phyloP scores from a whole-genome alignment of 768 basidiomycete genomes.

The Naganishia onofrii region DNA sequence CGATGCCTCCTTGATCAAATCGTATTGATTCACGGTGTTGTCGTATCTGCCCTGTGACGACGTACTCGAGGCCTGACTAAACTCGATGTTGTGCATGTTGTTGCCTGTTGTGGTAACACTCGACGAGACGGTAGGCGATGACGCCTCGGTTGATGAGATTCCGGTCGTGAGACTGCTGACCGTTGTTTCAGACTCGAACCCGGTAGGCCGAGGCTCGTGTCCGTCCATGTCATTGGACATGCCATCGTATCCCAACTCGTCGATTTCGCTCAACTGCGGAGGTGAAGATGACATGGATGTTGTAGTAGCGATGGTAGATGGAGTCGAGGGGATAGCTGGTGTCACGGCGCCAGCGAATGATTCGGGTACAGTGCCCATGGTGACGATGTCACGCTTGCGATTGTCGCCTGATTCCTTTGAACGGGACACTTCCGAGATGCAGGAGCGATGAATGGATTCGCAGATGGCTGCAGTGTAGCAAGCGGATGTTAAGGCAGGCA shows the following conservation, averaged over 20 bases:
- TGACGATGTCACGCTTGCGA: not conserved
- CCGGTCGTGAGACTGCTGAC: constrained; percentile 10
- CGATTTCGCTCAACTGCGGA: constrained; percentile 17
- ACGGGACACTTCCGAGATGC: too few relatives aligned
- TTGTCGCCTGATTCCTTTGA: not conserved
- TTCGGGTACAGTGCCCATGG: constrained; percentile 2
- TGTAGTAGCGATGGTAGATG: constrained; percentile 55
- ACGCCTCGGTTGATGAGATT: constrained; percentile 8
- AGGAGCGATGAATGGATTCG: not conserved
- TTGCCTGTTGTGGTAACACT: not conserved
- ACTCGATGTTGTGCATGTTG: constrained; percentile 4
- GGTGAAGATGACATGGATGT: constrained; percentile 54
- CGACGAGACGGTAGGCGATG: constrained; percentile 7
- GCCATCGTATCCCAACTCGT: constrained; percentile 6
- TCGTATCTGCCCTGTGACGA: constrained; percentile 21
- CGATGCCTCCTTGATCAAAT: constrained; percentile 21
- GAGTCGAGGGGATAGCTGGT: not conserved
- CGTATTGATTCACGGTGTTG: constrained; percentile 18
- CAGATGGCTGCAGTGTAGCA: not conserved
- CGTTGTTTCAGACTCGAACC: too few relatives aligned
- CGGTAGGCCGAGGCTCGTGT: too few relatives aligned
- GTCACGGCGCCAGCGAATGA: not conserved
- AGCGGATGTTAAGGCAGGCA: not conserved
- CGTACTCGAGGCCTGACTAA: not conserved
- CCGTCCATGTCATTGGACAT: not conserved